Evolutionary conservation across 225 moss, liverwort and hornwort species (phyloP), one percentile per base, ranked within the genome.

Genomic region (Polytrichum commune): DNA sequence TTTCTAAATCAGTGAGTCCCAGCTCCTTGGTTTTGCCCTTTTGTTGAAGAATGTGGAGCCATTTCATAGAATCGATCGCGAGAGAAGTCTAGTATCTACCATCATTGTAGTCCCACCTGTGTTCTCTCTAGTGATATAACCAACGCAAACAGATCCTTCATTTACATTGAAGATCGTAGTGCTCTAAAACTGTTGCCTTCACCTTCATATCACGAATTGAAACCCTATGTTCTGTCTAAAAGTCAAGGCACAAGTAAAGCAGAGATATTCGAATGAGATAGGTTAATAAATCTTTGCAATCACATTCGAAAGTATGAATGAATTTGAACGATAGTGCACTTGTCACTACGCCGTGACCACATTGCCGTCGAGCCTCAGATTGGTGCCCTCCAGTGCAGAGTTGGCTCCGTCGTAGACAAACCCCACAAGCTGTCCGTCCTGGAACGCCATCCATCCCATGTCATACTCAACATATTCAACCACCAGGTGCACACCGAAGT

Each of bases 341-440:
- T 19, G 1, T 74, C 56, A 60, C n/a, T 23, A 29, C 8, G 25
- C 5, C 4, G 63, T 19, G 27, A 64, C 33, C 69, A 62, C 38
- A 22, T 1, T 68, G 32, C 75, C 73, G 22, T 72, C 76, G 62
- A 85, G 60, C 22, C 69, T 68, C 66, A 79, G 69, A 67, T 79
- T 74, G n/a, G 60, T 58, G 32, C 79, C 85, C 58, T 89, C 84
- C 3, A 89, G 64, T 22, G 67, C 84, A 38, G 83, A 86, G 73
- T 91, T 86, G 1, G 83, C 89, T 8, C 86, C 84, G 24, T 91
- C 89, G 29, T 91, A 91, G 19, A 81, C 89, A 60, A 84, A 91
- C 69, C 86, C 91, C 30, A 86, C 80, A 28, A 89, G 75, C 27
- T 89, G 80, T 60, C 75, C 75, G 16, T 79, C 25, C 60, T 53